A percentile compares a stretch with the other conserved stretches of the same genome.
Conservation (phyloP, 768 basidiomycete genomes). For the Xerocomellus amylosporus region DNA sequence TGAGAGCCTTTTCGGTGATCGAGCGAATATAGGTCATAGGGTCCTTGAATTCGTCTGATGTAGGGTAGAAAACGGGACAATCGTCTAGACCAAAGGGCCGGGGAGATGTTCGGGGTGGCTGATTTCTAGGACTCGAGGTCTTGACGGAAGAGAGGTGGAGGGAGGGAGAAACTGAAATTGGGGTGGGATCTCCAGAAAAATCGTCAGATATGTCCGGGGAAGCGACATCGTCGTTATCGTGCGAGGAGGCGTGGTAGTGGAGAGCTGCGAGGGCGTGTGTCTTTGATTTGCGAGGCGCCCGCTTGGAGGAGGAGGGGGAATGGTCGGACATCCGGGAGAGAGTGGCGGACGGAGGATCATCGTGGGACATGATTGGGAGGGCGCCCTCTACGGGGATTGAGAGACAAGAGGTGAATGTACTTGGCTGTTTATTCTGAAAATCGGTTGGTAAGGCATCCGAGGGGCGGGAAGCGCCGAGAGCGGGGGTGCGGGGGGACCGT, state of each 20-base stretch:
- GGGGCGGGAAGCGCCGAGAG: constrained; percentile 41
- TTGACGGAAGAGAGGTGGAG: constrained; percentile 74
- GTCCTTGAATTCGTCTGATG: constrained; percentile 87
- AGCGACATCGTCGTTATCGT: constrained; percentile 47
- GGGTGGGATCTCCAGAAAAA: constrained; percentile 47
- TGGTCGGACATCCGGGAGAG: constrained; percentile 35
- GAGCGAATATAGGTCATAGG: constrained; percentile 91
- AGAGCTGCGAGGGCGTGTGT: constrained; percentile 81
- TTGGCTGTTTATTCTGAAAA: constrained; percentile 47
- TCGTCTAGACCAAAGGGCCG: constrained; percentile 86
- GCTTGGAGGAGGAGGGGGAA: constrained; percentile 48
- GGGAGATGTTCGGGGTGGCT: constrained; percentile 36
- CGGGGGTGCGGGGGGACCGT: constrained; percentile 55
- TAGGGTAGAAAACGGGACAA: constrained; percentile 88
- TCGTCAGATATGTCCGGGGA: constrained; percentile 44
- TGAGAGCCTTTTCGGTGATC: constrained; percentile 65
- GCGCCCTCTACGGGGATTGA: constrained; percentile 78
- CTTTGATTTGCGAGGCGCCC: constrained; percentile 89
- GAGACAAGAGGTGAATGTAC: constrained; percentile 62
- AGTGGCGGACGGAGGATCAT: constrained; percentile 35
- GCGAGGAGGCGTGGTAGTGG: constrained; percentile 59
- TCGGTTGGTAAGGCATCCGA: constrained; percentile 48
- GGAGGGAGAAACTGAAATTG: constrained; percentile 59
- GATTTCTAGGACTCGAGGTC: constrained; percentile 52
- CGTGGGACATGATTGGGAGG: constrained; percentile 55